Evolutionary conservation across 163 green algal species (phyloP), one percentile per base, ranked within the genome.

Genomic region (Coccomyxa subellipsoidea): DNA sequence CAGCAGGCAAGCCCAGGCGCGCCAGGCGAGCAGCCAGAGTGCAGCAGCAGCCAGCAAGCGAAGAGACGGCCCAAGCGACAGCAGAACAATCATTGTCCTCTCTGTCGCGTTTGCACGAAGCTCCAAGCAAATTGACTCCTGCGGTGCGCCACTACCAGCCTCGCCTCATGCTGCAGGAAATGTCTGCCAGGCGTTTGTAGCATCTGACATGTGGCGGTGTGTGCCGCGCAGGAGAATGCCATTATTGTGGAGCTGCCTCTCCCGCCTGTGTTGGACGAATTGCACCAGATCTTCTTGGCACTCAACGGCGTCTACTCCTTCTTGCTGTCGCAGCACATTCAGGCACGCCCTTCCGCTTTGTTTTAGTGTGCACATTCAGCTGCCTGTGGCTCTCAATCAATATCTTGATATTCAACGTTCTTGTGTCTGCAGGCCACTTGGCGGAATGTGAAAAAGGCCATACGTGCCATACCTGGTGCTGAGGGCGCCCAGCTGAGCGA

Each of bases 281-380:
- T 90, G 72, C 53, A 86, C 31, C 35, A 38, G 2, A 54, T 82
- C 18, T 88, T 87, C 37, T n/a, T 32, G 40, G 82, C 81, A 21
- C 71, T 88, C 36, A 86, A 83, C 31, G 36, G 53, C 25, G 79
- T 85, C 27, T 83, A 85, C 69, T 70, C 70, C 34, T 88, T 87
- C 29, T 77, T 88, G 40, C 73, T 83, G 34, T 38, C 40, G 0
- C 73, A 82, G 32, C 80, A 88, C 54, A 84, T 92, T 23, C 85
- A 88, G 84, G 84, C 32, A 39, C 3, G 70, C 32, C 70, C 29
- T 35, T 73, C 29, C 66, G 21, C n/a, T n/a, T n/a, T n/a, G n/a
- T n/a, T n/a, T n/a, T n/a, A n/a, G n/a, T n/a, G n/a, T n/a, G n/a
- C n/a, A n/a, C n/a, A n/a, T n/a, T n/a, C n/a, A n/a, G n/a, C n/a